Evolutionary conservation across 2,329 filamentous ascomycete genomes (phyloP).

Genomic region (Pseudogymnoascus sp.): DNA sequence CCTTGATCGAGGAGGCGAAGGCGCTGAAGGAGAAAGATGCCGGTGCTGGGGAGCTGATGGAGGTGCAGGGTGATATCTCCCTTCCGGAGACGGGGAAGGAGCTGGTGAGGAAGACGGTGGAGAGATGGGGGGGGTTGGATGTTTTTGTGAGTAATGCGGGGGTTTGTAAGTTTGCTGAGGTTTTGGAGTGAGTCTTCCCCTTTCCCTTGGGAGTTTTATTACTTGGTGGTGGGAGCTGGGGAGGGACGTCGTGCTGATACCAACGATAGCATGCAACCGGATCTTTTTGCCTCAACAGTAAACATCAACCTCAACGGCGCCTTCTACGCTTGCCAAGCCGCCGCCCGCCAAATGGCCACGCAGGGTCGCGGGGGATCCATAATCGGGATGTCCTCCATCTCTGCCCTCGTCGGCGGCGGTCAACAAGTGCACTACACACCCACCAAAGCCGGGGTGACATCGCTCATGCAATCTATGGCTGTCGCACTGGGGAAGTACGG

Average conservation of each 20-base stretch:
- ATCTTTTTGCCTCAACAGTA: slow-evolving; percentile 66
- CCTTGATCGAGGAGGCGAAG: slow-evolving; percentile 47
- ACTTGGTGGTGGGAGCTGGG: too few relatives aligned
- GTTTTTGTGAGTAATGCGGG: slow-evolving; percentile 86
- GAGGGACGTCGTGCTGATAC: too few relatives aligned
- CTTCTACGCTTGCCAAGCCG: slow-evolving; percentile 83
- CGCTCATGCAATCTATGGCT: slow-evolving; percentile 76
- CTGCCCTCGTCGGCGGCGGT: slow-evolving; percentile 70
- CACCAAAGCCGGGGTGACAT: slow-evolving; percentile 76
- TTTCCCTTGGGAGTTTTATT: slow-evolving; percentile 12
- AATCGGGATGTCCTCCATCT: slow-evolving; percentile 69
- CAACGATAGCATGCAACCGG: slow-evolving; percentile 50
- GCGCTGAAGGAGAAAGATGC: slow-evolving; percentile 38
- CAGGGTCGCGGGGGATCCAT: slow-evolving; percentile 69
- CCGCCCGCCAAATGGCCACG: slow-evolving; percentile 71
- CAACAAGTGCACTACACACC: slow-evolving; percentile 81
- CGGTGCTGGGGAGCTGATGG: slow-evolving; percentile 51
- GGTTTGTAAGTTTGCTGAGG: slow-evolving; percentile 81
- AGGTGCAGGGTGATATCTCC: slow-evolving; percentile 71
- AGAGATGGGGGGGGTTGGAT: slow-evolving; percentile 57
- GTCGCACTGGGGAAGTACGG: slow-evolving; percentile 69
- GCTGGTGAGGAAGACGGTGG: slow-evolving; percentile 61
- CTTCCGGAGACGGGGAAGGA: slow-evolving; percentile 63
- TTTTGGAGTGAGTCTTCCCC: slow-evolving; percentile 54
- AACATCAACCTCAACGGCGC: slow-evolving; percentile 78